phyloP scores from a whole-genome alignment of 192 early-diverging fungal species.

The Diversispora epigaea region DNA sequence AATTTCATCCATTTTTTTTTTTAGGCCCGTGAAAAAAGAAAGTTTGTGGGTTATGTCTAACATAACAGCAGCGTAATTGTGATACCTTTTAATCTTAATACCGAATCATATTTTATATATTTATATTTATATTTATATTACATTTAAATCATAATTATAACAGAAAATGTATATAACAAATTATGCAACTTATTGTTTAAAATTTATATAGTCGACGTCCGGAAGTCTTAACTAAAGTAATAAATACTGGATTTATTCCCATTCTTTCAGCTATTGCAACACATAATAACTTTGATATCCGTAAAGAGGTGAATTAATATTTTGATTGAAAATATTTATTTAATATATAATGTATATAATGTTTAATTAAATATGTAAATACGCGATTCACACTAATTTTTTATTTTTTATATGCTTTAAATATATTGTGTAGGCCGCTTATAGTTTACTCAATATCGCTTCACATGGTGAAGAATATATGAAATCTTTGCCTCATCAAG shows the following conservation, averaged over 20 bases:
- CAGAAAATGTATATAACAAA: too few relatives aligned
- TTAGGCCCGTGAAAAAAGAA: constrained; percentile 68
- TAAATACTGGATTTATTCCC: constrained; percentile 52
- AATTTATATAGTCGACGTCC: constrained; percentile 19
- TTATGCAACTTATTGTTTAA: neutral
- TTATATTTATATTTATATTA: neutral
- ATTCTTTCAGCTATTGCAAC: constrained; percentile 57
- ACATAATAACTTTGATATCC: constrained; percentile 65
- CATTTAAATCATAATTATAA: neutral
- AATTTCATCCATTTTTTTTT: neutral
- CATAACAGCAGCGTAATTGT: constrained; percentile 56
- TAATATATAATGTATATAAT: too few relatives aligned
- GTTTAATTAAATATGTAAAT: too few relatives aligned
- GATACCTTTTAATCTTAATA: neutral
- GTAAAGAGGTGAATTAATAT: constrained; percentile 70
- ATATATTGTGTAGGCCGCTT: constrained; percentile 50
- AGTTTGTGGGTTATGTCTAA: constrained; percentile 71
- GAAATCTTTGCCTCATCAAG: constrained; percentile 44
- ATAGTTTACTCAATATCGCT: constrained; percentile 63
- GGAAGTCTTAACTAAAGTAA: constrained; percentile 50
- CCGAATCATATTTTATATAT: too few relatives aligned
- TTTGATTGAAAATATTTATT: too few relatives aligned
- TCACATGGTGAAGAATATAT: constrained; percentile 50
- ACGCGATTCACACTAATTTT: too few relatives aligned
- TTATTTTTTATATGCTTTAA: constrained; percentile 6